A percentile compares a stretch with the other conserved stretches of the same genome.
These are phyloP conservation scores for Achlya hypogyna DNA, from an alignment of 352 stramenopile genomes.

Conservation along the genomic window DNA sequence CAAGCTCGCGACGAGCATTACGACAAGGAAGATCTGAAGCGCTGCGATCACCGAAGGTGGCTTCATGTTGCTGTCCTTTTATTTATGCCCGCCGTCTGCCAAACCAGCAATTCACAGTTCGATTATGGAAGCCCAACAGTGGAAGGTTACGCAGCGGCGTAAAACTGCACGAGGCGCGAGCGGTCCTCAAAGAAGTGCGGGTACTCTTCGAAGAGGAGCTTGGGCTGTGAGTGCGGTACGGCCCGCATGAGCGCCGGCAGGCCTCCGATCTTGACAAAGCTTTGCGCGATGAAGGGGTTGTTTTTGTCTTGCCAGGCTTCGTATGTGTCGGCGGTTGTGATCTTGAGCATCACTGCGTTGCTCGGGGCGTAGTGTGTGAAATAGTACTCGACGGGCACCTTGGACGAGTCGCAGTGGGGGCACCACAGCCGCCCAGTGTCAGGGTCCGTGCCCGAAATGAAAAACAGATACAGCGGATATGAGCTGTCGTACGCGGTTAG, in stretches of 20 bases:
- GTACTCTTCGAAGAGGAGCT: neutral
- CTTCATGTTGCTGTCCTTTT: neutral
- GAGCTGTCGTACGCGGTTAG: slow-evolving; percentile 50
- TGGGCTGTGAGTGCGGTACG: neutral
- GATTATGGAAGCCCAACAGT: too few species aligned
- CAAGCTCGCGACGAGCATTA: neutral
- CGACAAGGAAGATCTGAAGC: neutral
- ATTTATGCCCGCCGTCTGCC: too few species aligned
- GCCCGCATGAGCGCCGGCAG: neutral
- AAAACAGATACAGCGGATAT: slow-evolving; percentile 68
- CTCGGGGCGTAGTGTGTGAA: slow-evolving; percentile 61
- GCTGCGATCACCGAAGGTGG: neutral
- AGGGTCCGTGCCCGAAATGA: slow-evolving; percentile 55
- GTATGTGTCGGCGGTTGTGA: slow-evolving; percentile 41
- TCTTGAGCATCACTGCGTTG: slow-evolving; percentile 42
- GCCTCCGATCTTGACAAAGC: neutral
- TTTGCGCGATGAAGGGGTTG: slow-evolving; percentile 40
- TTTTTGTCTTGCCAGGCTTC: slow-evolving; percentile 70
- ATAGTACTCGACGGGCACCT: slow-evolving; percentile 65
- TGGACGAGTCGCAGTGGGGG: slow-evolving; percentile 63
- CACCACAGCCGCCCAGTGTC: slow-evolving; percentile 80
- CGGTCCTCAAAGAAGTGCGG: neutral
- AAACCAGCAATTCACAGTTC: too few species aligned
- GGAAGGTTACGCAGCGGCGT: neutral
- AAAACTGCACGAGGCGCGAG: neutral